Conservation (phyloP, 495 filamentous ascomycete genomes). For the Chaetomium fimeti region DNA sequence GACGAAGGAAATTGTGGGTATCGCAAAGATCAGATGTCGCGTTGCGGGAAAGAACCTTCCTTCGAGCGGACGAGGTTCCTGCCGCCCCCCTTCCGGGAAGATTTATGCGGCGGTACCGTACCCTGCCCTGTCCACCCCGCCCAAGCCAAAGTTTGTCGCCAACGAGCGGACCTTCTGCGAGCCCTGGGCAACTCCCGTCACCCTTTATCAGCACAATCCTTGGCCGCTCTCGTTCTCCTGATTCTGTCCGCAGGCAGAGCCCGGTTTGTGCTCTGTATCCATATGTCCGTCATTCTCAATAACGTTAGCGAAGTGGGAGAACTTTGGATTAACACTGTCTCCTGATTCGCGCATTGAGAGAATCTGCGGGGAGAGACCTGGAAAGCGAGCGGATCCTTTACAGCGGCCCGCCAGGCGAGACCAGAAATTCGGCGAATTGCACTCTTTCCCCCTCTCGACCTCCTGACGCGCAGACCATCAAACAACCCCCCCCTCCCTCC, state of each 20-base stretch:
- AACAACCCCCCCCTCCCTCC: slow-evolving; percentile 3
- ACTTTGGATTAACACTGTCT: neutral
- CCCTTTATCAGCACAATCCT: slow-evolving; percentile 8
- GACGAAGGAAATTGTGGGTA: neutral
- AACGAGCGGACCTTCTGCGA: slow-evolving; percentile 15
- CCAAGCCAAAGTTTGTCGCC: slow-evolving; percentile 19
- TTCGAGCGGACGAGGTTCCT: neutral
- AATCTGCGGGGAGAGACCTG: slow-evolving; percentile 7
- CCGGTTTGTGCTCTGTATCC: neutral
- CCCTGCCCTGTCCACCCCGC: slow-evolving; percentile 23
- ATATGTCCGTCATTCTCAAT: slow-evolving; percentile 6
- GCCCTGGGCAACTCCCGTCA: neutral
- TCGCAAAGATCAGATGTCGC: slow-evolving; percentile 12
- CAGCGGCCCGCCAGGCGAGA: slow-evolving; percentile 20
- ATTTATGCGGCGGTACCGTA: slow-evolving; percentile 15
- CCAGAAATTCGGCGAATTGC: slow-evolving; percentile 39
- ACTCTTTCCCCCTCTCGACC: slow-evolving; percentile 23
- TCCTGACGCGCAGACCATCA: slow-evolving; percentile 35
- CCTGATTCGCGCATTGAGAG: slow-evolving; percentile 20
- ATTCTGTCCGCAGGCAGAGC: neutral
- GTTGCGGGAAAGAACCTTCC: neutral
- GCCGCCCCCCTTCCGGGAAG: neutral
- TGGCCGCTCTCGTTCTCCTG: neutral
- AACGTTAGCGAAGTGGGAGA: neutral
- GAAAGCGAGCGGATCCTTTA: slow-evolving; percentile 15